A percentile compares a stretch with the other conserved stretches of the same genome.
phyloP scores from a whole-genome alignment of 2,329 filamentous ascomycete species.

The Penicillium sp. region DNA sequence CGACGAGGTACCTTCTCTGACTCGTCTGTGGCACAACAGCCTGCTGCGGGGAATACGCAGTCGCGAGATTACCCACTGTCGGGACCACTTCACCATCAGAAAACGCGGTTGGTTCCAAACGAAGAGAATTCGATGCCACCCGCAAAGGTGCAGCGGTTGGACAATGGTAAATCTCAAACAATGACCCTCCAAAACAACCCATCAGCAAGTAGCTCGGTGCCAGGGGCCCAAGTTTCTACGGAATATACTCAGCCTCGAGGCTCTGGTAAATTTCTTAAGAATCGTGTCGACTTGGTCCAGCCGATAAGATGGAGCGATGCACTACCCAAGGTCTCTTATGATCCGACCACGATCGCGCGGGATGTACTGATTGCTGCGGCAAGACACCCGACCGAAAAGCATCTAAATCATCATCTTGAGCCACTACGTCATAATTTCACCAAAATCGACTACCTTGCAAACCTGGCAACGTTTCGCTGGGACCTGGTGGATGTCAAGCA shows the following conservation, averaged over 20 bases:
- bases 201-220: conserved; percentile 7
- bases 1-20: neutral
- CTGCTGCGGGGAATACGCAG: neutral
- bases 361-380: conserved; percentile 63
- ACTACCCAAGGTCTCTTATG: conserved; percentile 53
- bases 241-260: conserved; percentile 1
- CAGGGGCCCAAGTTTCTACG: conserved; percentile 6
- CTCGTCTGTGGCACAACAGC: neutral
- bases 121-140: neutral
- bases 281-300: conserved; percentile 44
- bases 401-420: conserved; percentile 61
- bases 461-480: conserved; percentile 62
- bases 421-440: conserved; percentile 45
- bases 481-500: conserved; percentile 53
- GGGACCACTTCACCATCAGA: neutral
- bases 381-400: conserved; percentile 59
- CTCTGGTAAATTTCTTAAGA: conserved; percentile 25
- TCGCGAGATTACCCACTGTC: neutral
- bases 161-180: neutral
- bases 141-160: neutral
- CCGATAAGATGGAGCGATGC: conserved; percentile 43
- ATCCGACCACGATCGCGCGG: conserved; percentile 62
- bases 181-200: neutral
- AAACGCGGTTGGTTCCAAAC: neutral
- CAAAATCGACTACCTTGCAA: conserved; percentile 47